Evolutionary conservation across 805 yeast species (phyloP).

Genomic region (Cyberlindnera mrakii): DNA sequence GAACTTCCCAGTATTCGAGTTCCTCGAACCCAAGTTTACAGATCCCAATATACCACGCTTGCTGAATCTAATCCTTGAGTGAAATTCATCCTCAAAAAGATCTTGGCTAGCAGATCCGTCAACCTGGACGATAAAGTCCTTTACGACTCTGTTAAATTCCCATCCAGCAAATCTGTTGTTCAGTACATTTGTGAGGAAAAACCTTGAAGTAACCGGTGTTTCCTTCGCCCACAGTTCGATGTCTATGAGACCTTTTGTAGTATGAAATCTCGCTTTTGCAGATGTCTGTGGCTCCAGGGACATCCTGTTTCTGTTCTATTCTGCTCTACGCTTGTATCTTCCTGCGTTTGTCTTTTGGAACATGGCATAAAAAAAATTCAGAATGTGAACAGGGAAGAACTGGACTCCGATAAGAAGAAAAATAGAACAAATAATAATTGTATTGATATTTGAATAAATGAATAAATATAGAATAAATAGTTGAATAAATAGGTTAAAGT

Average conservation of each 20-base stretch:
- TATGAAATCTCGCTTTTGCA: constrained; percentile 49
- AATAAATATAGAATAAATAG: constrained; percentile 4
- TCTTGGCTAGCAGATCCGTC: constrained; percentile 25
- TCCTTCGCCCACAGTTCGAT: constrained; percentile 70
- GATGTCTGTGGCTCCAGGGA: constrained; percentile 48
- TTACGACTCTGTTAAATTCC: constrained; percentile 35
- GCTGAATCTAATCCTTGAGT: constrained; percentile 43
- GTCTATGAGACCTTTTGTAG: constrained; percentile 53
- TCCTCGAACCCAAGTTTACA: constrained; percentile 30
- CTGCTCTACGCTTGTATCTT: neutral
- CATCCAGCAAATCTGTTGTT: constrained; percentile 36
- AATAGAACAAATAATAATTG: constrained; percentile 3
- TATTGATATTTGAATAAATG: neutral
- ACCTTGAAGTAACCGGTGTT: constrained; percentile 41
- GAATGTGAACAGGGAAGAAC: neutral
- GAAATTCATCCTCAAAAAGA: constrained; percentile 36
- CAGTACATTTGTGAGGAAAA: constrained; percentile 45
- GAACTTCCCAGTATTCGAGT: constrained; percentile 33
- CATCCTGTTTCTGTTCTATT: constrained; percentile 1
- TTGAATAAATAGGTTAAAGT: constrained; percentile 6
- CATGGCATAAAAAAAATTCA: neutral
- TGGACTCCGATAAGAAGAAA: constrained; percentile 2
- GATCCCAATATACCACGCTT: constrained; percentile 52
- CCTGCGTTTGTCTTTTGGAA: neutral
- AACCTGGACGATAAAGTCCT: constrained; percentile 31